Conservation (phyloP, 345 rosid species). For the Tarenaya hassleriana region DNA sequence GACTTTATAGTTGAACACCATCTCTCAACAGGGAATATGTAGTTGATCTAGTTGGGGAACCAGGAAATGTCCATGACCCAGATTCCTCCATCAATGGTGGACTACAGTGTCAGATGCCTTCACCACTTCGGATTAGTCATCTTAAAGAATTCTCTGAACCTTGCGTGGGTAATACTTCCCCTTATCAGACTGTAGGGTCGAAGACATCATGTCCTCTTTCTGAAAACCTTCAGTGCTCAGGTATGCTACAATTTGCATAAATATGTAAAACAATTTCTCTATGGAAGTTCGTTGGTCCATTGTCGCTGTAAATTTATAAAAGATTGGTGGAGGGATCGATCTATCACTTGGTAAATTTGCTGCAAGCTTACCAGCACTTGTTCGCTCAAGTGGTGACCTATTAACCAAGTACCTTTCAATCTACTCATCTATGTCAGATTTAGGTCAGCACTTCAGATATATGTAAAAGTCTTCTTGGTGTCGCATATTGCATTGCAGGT, state of each 20-base stretch:
- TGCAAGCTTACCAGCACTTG: no score
- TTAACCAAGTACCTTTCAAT: no score
- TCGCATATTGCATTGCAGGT: no score
- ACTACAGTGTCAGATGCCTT: constrained; percentile 45
- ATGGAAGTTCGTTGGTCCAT: not conserved
- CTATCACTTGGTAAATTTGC: not conserved
- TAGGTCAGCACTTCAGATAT: no score
- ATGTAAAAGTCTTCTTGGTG: no score
- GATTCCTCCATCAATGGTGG: constrained; percentile 86
- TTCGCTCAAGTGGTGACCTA: no score
- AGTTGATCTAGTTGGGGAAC: constrained; percentile 89
- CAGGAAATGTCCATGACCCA: constrained; percentile 81
- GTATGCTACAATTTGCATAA: constrained; percentile 28
- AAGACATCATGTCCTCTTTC: constrained; percentile 27
- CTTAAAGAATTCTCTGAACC: constrained; percentile 45
- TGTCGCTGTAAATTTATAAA: constrained; percentile 2
- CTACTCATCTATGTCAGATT: no score
- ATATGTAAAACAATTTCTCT: not conserved
- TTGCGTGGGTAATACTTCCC: constrained; percentile 33
- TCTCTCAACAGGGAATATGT: constrained; percentile 78
- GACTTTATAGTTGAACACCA: constrained; percentile 8
- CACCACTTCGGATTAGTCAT: constrained; percentile 59
- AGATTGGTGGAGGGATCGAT: not conserved
- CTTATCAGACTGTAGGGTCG: constrained; percentile 29
- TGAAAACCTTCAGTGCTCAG: constrained; percentile 36